Evolutionary conservation across 805 yeast species (phyloP).

Genomic region (Saturnispora saitoi): DNA sequence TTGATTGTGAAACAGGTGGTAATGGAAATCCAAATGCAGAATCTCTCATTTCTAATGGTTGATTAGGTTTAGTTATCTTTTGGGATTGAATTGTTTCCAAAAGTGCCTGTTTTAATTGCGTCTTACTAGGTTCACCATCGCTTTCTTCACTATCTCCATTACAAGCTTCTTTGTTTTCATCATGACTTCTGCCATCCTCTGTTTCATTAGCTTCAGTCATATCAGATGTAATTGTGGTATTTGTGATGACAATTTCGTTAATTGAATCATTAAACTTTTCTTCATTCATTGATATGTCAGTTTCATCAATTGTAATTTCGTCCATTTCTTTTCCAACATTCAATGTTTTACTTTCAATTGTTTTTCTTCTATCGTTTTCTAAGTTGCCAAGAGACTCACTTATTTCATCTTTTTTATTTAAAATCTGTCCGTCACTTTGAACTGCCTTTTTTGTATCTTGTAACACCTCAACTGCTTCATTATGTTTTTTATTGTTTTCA

Average conservation of each 20-base stretch:
- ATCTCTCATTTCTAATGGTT: constrained; percentile 55
- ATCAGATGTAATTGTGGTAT: constrained; percentile 4
- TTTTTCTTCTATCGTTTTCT: background rate
- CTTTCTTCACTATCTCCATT: background rate
- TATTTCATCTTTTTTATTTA: background rate
- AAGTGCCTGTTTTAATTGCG: constrained; percentile 9
- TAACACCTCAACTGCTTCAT: no score
- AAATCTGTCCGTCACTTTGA: background rate
- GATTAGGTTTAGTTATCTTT: constrained; percentile 36
- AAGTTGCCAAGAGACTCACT: background rate
- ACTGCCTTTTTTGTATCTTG: no score
- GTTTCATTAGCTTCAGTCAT: background rate
- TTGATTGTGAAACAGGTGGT: constrained; percentile 71
- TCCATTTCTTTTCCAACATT: background rate
- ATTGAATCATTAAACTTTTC: background rate
- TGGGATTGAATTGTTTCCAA: constrained; percentile 23
- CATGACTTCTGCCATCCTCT: background rate
- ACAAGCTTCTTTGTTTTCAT: background rate
- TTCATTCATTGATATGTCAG: background rate
- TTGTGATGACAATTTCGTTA: constrained; percentile 4
- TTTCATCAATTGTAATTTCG: background rate
- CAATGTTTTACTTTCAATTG: background rate
- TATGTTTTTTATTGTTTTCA: no score
- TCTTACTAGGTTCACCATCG: constrained; percentile 8
- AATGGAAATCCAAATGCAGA: constrained; percentile 84